phyloP scores from a whole-genome alignment of 495 filamentous ascomycete species.

The Hypoxylon trugodes region DNA sequence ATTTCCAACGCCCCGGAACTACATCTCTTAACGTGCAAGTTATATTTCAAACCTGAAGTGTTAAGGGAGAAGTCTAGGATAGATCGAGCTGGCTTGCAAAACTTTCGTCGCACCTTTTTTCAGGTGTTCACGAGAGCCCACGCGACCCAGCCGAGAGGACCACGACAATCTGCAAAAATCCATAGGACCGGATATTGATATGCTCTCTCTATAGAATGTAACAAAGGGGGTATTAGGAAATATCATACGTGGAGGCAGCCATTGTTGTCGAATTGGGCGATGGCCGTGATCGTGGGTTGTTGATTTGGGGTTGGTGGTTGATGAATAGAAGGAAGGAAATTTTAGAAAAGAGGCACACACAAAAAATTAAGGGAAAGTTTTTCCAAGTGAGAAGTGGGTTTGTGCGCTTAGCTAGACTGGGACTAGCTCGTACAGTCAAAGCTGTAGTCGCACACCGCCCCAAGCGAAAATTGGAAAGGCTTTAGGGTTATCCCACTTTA shows the following conservation, averaged over 20 bases:
- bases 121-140: slow-evolving; percentile 43
- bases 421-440: slow-evolving; percentile 7
- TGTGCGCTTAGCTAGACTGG: background rate
- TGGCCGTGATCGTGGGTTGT: slow-evolving; percentile 42
- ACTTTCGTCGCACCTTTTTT: slow-evolving; percentile 40
- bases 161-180: slow-evolving; percentile 71
- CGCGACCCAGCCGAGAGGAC: slow-evolving; percentile 78
- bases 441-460: slow-evolving; percentile 12
- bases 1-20: slow-evolving; percentile 78
- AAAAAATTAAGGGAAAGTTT: slow-evolving; percentile 23
- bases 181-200: slow-evolving; percentile 62
- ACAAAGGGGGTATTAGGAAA: slow-evolving; percentile 50
- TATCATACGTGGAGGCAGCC: slow-evolving; percentile 72
- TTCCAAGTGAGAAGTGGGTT: slow-evolving; percentile 19
- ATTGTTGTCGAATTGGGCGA: slow-evolving; percentile 60
- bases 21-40: slow-evolving; percentile 61
- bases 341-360: slow-evolving; percentile 13
- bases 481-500: slow-evolving; percentile 37
- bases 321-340: slow-evolving; percentile 20
- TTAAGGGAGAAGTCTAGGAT: slow-evolving; percentile 68
- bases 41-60: slow-evolving; percentile 55
- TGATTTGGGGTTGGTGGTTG: slow-evolving; percentile 38
- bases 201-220: slow-evolving; percentile 54
- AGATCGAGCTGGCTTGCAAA: slow-evolving; percentile 80
- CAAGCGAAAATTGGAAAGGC: slow-evolving; percentile 29